A percentile compares a stretch with the other conserved stretches of the same genome.
Conservation (phyloP, 2,329 filamentous ascomycete genomes). For the Celoporthe dispersa region DNA sequence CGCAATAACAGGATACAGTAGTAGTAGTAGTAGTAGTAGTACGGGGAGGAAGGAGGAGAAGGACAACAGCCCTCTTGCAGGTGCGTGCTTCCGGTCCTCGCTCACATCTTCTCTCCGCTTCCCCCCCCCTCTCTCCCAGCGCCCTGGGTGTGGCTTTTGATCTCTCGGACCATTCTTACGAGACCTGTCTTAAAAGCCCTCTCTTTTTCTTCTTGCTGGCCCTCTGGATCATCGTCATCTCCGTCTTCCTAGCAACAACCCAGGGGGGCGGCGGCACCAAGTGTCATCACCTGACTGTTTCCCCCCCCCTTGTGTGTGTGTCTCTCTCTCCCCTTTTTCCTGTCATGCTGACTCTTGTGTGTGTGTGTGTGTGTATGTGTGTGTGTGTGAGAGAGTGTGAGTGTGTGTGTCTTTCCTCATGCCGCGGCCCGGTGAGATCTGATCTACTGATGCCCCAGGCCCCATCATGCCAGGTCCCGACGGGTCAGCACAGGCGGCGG, state of each 20-base stretch:
- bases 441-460: background rate
- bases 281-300: background rate
- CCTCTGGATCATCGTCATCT: background rate
- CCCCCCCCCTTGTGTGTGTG: background rate
- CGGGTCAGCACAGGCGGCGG: background rate
- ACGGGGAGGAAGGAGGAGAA: background rate
- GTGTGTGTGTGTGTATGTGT: background rate
- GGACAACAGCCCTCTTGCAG: background rate
- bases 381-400: too few species aligned
- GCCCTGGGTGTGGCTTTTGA: background rate
- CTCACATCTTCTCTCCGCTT: background rate
- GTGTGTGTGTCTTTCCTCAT: background rate
- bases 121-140: background rate
- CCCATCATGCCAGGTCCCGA: background rate
- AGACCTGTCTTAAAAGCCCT: background rate
- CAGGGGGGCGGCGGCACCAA: background rate
- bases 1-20: too few species aligned
- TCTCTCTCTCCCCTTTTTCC: background rate
- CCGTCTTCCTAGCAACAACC: background rate
- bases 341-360: background rate
- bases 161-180: conserved; percentile 2
- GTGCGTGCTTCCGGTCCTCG: background rate
- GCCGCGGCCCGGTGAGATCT: background rate
- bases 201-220: background rate
- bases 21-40: too few species aligned